These are phyloP conservation scores for Alternaria brassicicola DNA, from an alignment of 2,329 filamentous ascomycete genomes.

Conservation along the genomic window DNA sequence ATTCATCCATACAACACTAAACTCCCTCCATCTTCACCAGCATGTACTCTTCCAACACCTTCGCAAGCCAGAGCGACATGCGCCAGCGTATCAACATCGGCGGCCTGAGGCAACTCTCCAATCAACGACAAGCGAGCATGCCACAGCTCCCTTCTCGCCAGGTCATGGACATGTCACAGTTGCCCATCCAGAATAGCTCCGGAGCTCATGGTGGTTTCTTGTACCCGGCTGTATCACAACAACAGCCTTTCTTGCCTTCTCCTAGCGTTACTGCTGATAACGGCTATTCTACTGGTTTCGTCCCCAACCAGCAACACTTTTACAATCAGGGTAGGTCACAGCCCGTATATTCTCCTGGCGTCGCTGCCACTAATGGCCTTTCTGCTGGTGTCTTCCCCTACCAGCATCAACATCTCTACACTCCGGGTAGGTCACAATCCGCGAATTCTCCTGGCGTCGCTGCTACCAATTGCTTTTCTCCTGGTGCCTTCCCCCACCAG, in stretches of 20 bases:
- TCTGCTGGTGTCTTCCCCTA: background rate
- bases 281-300: background rate
- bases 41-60: background rate
- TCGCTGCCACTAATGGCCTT: background rate
- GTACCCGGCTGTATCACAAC: background rate
- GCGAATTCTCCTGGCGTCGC: background rate
- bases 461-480: background rate
- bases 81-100: background rate
- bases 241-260: background rate
- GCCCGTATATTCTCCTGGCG: background rate
- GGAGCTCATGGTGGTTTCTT: background rate
- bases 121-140: background rate
- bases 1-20: background rate
- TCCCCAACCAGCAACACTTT: background rate
- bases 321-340: background rate
- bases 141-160: background rate
- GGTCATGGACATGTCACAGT: background rate
- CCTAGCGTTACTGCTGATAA: background rate
- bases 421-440: background rate
- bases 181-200: background rate
- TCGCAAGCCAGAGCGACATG: background rate
- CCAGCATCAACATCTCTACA: background rate
- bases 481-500: background rate
- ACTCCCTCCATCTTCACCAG: background rate
- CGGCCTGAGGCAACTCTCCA: background rate